phyloP scores from a whole-genome alignment of 371 early-diverging fungal genomes.

The Actinomortierella wolfii region DNA sequence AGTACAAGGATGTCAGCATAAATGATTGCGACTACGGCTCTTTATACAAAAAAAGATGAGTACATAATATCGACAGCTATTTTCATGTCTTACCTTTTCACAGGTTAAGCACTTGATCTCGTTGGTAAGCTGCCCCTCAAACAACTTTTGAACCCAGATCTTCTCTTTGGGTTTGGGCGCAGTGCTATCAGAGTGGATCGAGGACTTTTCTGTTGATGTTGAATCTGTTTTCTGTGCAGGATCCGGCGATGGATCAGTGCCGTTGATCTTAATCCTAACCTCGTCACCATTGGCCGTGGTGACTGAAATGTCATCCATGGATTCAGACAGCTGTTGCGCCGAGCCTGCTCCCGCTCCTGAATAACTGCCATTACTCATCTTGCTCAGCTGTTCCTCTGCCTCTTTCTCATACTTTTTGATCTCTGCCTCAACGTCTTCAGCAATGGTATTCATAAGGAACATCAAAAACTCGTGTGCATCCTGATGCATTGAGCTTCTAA shows the following conservation, averaged over 20 bases:
- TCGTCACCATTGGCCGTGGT: slow-evolving; percentile 38
- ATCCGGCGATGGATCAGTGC: slow-evolving; percentile 9
- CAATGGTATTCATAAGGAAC: slow-evolving; percentile 89
- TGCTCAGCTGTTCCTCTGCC: slow-evolving; percentile 24
- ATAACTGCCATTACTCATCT: background rate
- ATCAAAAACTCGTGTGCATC: slow-evolving; percentile 98
- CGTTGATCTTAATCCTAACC: slow-evolving; percentile 41
- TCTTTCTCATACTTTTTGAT: slow-evolving; percentile 52
- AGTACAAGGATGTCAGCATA: background rate
- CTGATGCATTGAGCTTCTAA: slow-evolving; percentile 93
- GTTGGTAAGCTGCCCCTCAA: slow-evolving; percentile 94
- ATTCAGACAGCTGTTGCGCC: background rate
- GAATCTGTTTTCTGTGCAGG: slow-evolving; percentile 10
- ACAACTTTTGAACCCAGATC: slow-evolving; percentile 96
- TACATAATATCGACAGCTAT: background rate
- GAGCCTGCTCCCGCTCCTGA: too few relatives aligned
- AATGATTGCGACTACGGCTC: background rate
- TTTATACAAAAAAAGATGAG: background rate
- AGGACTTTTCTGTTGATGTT: slow-evolving; percentile 21
- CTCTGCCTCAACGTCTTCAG: slow-evolving; percentile 80
- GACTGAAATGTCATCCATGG: slow-evolving; percentile 32
- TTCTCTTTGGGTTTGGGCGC: slow-evolving; percentile 36
- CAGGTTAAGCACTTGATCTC: slow-evolving; percentile 96
- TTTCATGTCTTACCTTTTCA: slow-evolving; percentile 73
- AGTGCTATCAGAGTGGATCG: slow-evolving; percentile 31